A percentile compares a stretch with the other conserved stretches of the same genome.
Conservation (phyloP, 345 rosid genomes). For the Lepidium africanum region DNA sequence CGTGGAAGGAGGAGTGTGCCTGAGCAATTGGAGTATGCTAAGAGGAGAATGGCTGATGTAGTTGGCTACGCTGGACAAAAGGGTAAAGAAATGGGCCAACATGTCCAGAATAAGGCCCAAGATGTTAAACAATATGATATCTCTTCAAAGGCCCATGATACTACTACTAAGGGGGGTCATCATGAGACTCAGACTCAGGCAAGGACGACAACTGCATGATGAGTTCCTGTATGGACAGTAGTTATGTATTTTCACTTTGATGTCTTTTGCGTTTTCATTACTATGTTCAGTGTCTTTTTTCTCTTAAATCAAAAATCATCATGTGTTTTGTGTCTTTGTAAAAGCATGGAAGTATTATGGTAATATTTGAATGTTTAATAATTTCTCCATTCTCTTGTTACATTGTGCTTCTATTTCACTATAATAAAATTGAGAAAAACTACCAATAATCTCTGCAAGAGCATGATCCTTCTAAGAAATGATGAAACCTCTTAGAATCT, state of each 20-base stretch:
- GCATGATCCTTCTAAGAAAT: slow-evolving; percentile 53
- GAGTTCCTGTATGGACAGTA: neutral
- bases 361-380: neutral
- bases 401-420: too few relatives aligned
- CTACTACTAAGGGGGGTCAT: slow-evolving; percentile 8
- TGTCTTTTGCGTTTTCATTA: neutral
- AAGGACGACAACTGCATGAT: neutral
- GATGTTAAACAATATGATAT: slow-evolving; percentile 26
- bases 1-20: slow-evolving; percentile 25
- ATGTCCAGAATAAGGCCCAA: slow-evolving; percentile 34
- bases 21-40: slow-evolving; percentile 37
- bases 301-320: neutral
- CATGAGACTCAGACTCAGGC: slow-evolving; percentile 7
- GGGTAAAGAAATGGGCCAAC: slow-evolving; percentile 46
- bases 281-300: neutral
- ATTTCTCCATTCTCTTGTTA: neutral
- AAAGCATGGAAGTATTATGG: neutral
- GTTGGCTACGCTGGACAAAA: slow-evolving; percentile 39
- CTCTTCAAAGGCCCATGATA: slow-evolving; percentile 9
- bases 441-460: slow-evolving; percentile 73
- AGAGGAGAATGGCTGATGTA: slow-evolving; percentile 36
- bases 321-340: slow-evolving; percentile 11
- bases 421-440: neutral
- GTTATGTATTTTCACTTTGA: neutral
- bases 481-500: slow-evolving; percentile 74